A percentile compares a stretch with the other conserved stretches of the same genome.
phyloP scores from a whole-genome alignment of 2,329 filamentous ascomycete species.

The Clarireedia monteithiana region DNA sequence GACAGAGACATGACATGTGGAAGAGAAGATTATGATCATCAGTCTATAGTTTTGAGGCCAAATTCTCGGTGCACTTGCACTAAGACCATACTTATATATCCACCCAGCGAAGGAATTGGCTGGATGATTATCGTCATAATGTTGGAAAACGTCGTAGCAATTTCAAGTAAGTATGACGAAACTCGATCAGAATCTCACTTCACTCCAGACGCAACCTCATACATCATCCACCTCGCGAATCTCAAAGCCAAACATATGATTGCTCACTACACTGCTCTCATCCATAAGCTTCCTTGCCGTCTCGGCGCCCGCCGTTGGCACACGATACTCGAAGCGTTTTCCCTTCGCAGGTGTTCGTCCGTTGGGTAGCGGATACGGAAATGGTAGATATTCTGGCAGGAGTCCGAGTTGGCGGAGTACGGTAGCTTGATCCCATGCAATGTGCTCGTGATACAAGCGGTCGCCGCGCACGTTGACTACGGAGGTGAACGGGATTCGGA shows the following conservation, averaged over 20 bases:
- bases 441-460: conserved; percentile 62
- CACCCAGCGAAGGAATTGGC: too few relatives aligned
- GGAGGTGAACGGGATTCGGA: conserved; percentile 55
- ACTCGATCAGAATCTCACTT: too few relatives aligned
- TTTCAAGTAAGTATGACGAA: too few relatives aligned
- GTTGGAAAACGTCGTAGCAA: too few relatives aligned
- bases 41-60: too few relatives aligned
- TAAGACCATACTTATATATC: too few relatives aligned
- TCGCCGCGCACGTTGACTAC: conserved; percentile 63
- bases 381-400: conserved; percentile 32
- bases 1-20: too few relatives aligned
- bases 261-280: conserved; percentile 44
- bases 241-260: conserved; percentile 39
- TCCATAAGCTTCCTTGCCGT: conserved; percentile 41
- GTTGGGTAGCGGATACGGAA: conserved; percentile 40
- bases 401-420: conserved; percentile 54
- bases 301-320: conserved; percentile 54
- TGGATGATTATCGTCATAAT: too few relatives aligned
- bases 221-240: conserved; percentile 18
- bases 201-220: not conserved
- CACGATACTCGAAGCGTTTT: conserved; percentile 43
- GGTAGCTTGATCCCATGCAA: conserved; percentile 61
- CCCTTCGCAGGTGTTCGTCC: conserved; percentile 27
- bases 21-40: too few relatives aligned
- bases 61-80: too few relatives aligned